Evolutionary conservation across 306 rosid genomes (phyloP), one percentile per base, ranked within the genome.

Genomic region (Vigna radiata): DNA sequence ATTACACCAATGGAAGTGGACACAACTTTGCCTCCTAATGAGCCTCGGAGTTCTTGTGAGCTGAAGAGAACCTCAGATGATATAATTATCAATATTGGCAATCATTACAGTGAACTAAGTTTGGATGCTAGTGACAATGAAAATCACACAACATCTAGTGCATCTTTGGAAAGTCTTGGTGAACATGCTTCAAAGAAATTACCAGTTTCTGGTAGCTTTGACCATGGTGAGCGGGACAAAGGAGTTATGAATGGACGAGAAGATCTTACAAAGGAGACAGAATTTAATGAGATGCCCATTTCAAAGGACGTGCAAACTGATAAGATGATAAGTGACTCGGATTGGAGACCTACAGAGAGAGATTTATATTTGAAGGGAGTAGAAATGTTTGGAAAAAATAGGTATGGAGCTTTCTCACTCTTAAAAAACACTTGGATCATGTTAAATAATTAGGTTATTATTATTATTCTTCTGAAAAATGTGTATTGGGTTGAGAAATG

Each of bases 371-470:
- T 77, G 86, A 90, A 92, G 83, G 98, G 98, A 69, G 59, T 89
- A 66, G 96, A 90, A 88, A 89, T 94, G 68, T 94, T 92, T 85
- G 98, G 96, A 77, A 90, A 85, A 88, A 90, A 90, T 77, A 92
- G 96, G 97, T 90, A 85, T 44, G 47, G 4, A 25, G 46, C 48
- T 72, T 36, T 71, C 62, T 75, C 37, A 80, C n/a, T 36, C 15
- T 72, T 55, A 13, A 12, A 33, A 15, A 52, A 72, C 46, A 60
- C 43, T 15, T 60, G 18, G 15, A 33, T 46, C 67, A 21, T 77
- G 66, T 67, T 49, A 21, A 52, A n/a, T 36, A 37, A 15, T 47
- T 31, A 5, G 49, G 31, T 19, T 78, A 70, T 39, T 66, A 23
- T 19, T 39, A 36, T 21, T 37, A 21, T 16, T 50, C 25, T 50